Percentiles rank a stretch among this genome's conserved stretches.
Evolutionary conservation across 2,329 filamentous ascomycete species (phyloP).

Genomic region (Aspergillus ruber): DNA sequence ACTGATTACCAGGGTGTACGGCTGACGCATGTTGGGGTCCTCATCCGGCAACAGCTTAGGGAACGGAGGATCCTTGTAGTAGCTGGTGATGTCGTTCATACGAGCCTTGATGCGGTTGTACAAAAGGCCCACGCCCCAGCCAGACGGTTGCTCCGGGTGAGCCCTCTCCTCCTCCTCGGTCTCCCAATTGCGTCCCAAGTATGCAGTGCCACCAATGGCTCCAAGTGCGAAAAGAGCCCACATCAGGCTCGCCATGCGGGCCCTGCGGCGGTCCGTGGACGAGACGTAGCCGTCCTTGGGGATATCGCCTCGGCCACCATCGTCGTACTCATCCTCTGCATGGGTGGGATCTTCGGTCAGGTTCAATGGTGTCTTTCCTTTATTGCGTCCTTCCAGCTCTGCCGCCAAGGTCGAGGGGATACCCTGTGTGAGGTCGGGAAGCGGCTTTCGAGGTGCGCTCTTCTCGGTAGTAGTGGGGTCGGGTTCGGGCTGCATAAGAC

Average conservation of each 20-base stretch:
- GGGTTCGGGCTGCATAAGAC: conserved; percentile 27
- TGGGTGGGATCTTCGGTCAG: conserved; percentile 47
- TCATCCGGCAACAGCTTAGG: conserved; percentile 73
- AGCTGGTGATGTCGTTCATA: conserved; percentile 67
- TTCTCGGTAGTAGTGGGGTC: conserved; percentile 27
- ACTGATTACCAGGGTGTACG: conserved; percentile 87
- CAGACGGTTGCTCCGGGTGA: conserved; percentile 68
- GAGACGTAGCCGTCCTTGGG: conserved; percentile 81
- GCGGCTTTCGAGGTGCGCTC: conserved; percentile 52
- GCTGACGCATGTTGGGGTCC: conserved; percentile 71
- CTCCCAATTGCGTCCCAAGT: conserved; percentile 84
- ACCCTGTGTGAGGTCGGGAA: conserved; percentile 88
- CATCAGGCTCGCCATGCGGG: conserved; percentile 67
- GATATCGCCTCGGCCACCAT: conserved; percentile 52
- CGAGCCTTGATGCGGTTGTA: conserved; percentile 75
- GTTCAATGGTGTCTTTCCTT: conserved; percentile 38
- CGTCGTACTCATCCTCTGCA: conserved; percentile 37
- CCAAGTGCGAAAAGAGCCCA: conserved; percentile 57
- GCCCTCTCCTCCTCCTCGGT: conserved; percentile 61
- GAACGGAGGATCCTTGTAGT: conserved; percentile 95
- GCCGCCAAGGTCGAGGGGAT: conserved; percentile 85
- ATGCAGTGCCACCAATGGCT: conserved; percentile 56
- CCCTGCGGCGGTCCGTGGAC: conserved; percentile 76
- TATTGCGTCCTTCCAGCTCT: conserved; percentile 53
- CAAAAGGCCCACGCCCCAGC: conserved; percentile 69